These are phyloP conservation scores for Plasmopara muralis DNA, from an alignment of 352 stramenopile species.

Conservation along the genomic window DNA sequence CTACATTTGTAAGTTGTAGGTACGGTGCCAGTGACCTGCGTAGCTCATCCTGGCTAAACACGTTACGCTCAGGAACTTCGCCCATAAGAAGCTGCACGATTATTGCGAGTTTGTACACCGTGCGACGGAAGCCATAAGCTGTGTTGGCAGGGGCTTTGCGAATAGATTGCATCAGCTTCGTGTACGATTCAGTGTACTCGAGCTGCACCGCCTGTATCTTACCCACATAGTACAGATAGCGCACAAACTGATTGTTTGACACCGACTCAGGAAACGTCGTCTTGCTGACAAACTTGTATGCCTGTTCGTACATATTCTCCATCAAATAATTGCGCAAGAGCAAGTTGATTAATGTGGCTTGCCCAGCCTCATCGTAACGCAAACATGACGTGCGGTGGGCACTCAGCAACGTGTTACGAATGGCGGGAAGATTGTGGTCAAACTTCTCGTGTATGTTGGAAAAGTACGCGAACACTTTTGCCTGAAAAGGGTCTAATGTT, in stretches of 20 bases:
- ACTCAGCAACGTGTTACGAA: constrained; percentile 58
- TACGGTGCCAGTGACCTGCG: constrained; percentile 90
- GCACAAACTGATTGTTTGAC: constrained; percentile 98
- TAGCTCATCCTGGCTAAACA: constrained; percentile 91
- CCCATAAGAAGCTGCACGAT: constrained; percentile 98
- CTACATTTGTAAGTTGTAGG: constrained; percentile 91
- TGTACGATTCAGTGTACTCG: constrained; percentile 96
- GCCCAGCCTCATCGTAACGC: constrained; percentile 85
- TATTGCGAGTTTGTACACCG: constrained; percentile 94
- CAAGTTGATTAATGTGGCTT: constrained; percentile 88
- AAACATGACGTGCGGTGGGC: constrained; percentile 86
- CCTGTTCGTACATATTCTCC: constrained; percentile 88
- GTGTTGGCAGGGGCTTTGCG: constrained; percentile 96
- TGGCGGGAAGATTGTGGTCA: constrained; percentile 43
- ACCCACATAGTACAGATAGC: constrained; percentile 96
- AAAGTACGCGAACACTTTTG: constrained; percentile 77
- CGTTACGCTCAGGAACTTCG: constrained; percentile 93
- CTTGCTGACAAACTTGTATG: constrained; percentile 90
- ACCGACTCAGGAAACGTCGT: constrained; percentile 84
- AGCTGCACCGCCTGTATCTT: constrained; percentile 95
- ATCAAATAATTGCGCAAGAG: constrained; percentile 87
- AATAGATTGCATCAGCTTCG: constrained; percentile 94
- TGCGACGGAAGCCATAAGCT: constrained; percentile 93
- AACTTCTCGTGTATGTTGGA: constrained; percentile 69
- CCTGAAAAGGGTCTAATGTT: constrained; percentile 72